Base-by-base conservation (phyloP, 140 eudicot genomes). In the Ambrosia hybrid region DNA sequence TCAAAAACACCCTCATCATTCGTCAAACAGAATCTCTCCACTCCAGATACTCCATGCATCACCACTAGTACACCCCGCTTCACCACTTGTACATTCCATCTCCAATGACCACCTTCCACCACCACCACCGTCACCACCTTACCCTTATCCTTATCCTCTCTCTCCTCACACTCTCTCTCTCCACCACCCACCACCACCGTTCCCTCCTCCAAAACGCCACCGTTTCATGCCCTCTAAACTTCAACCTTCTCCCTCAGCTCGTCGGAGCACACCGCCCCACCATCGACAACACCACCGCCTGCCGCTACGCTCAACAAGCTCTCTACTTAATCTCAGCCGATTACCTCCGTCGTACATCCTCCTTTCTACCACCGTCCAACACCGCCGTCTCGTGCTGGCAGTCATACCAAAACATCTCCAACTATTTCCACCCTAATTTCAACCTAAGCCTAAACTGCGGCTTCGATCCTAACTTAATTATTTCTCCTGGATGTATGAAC, bases 361-460 rank as follows among this genome's bases (percentile, higher is more conserved):
- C 72, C 7, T 94, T 94, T 74, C 80, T 84, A 30, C 97, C 96
- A n/a, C 91, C 89, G 60, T 75, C 65, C 10, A 72, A 61, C 71
- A 70, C 97, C 26, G 90, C 99, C 60, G 96, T 78, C 5, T 68
- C 97, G 3, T 94, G 99, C 80, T 90, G 96, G 96, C 39, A 38
- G 46, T 58, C 87, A 3, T 94, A 90, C 79, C 86, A 94, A 57
- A 6, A 79, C 4, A 59, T 88, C 5, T 79, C 80, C 62, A 37
- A 68, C 58, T 76, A 68, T 15, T 80, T 73, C 59, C 62, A 71
- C 57, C 84, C 81, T 16, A 65, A 75, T 11, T 88, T 90, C 76
- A 85, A 90, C 64, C 78, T 90, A 67, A 85, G 90, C 13, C 38
- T 57, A 13, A 61, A 77, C 37, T 94, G 99, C 74, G 92, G 96